Base-by-base conservation (phyloP, 1,284 basidiomycete genomes). In the Papiliotrema nemorosa region DNA sequence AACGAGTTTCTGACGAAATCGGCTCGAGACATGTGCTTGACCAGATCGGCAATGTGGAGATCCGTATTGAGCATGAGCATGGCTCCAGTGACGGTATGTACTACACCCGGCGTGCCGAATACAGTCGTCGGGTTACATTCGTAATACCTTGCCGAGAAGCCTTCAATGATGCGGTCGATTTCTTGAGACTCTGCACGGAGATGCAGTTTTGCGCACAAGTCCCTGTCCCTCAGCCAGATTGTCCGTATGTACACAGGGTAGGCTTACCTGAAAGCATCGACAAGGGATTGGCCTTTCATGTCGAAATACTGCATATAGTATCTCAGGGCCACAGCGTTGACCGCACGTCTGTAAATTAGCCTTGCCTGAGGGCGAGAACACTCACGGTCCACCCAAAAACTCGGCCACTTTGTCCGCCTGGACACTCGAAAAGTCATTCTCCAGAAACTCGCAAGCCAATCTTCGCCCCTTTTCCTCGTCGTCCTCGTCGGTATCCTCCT, bases 161-260 rank as follows among this genome's bases (percentile, higher is more conserved):
- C 86, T 59, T 88, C 88, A 18, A 99, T 79, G 60, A 99, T 96
- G 37, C 94, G 85, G 73, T 98, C 96, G 34, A 99, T 86, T 75
- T 97, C 93, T 69, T 98, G 96, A 0, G 94, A 96, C 76, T 99
- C 94, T 2, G 86, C 94, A 69, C 91, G 92, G 52, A 98, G 81
- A 71, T 84, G 96, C 3, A 99, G 80, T 70, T 94, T 96, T 21
- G 84, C 83, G 70, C 93, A 97, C 4, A 99, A 77, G 27, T 84
- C 83, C 52, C 90, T 90, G 22, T 14, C 48, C 33, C n/a, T 34
- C 18, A 35, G n/a, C 2, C n/a, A 43, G 21, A 21, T 22, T 7
- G 7, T 14, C 12, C 34, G 22, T 10, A 2, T 22, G 35, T 26
- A 34, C 7, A 36, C 38, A 40, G 25, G 36, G 36, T 12, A 9